Conservation (phyloP, 768 basidiomycete species). For the Dictyophora rubrovolvata region DNA sequence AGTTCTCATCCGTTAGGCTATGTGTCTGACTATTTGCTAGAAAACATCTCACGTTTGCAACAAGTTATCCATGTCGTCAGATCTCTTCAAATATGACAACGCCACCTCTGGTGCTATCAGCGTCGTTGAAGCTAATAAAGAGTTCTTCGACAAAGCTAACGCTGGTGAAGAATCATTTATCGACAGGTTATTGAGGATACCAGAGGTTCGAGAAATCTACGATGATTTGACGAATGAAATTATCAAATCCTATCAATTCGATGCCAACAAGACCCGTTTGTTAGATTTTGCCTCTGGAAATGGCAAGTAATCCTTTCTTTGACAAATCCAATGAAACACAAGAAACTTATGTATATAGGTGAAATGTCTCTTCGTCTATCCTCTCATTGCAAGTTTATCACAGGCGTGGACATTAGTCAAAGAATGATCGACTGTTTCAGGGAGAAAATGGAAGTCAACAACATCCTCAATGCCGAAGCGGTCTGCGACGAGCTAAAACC, state of each 20-base stretch:
- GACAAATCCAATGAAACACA: neutral
- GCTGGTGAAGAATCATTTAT: neutral
- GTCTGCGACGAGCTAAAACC: neutral
- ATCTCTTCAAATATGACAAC: neutral
- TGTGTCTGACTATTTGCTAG: no score
- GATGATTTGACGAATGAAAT: neutral
- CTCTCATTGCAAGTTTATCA: neutral
- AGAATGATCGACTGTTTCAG: neutral
- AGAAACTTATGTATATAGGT: neutral
- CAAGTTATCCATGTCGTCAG: no score
- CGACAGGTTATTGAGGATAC: neutral
- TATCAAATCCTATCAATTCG: neutral
- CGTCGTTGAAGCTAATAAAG: neutral
- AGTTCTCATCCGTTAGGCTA: no score
- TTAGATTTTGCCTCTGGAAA: neutral
- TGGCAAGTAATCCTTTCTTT: neutral
- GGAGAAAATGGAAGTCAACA: neutral
- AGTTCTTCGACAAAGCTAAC: neutral
- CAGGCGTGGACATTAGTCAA: neutral
- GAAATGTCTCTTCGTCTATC: neutral
- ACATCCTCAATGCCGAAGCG: neutral
- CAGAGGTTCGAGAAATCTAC: neutral
- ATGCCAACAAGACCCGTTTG: neutral
- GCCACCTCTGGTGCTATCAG: neutral
- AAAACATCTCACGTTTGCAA: no score